Percentiles rank a stretch among this genome's conserved stretches.
These are phyloP conservation scores for Eustoma russellianum DNA, from an alignment of 257 asterid species.

Conservation along the genomic window DNA sequence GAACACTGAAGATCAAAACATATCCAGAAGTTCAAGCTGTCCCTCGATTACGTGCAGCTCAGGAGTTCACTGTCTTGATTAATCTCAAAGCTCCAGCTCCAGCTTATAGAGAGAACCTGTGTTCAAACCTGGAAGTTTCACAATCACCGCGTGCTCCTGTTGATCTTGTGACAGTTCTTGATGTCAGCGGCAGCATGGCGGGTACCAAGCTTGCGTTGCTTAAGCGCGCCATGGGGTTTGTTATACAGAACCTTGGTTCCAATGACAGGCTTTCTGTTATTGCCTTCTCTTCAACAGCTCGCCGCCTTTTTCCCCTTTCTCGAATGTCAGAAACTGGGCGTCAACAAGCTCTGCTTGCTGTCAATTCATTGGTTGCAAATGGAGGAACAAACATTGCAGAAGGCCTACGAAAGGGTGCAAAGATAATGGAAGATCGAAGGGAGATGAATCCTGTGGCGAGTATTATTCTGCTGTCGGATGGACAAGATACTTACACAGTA, in stretches of 20 bases:
- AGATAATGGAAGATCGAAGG: slow-evolving; percentile 77
- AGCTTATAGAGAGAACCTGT: slow-evolving; percentile 29
- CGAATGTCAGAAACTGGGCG: slow-evolving; percentile 85
- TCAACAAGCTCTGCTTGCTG: slow-evolving; percentile 85
- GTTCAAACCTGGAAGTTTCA: slow-evolving; percentile 24
- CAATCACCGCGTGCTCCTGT: slow-evolving; percentile 77
- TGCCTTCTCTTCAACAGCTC: slow-evolving; percentile 92
- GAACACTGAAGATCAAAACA: slow-evolving; percentile 46
- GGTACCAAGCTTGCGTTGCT: slow-evolving; percentile 92
- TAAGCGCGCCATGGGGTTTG: slow-evolving; percentile 97
- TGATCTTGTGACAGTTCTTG: slow-evolving; percentile 97
- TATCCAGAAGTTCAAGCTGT: slow-evolving; percentile 69
- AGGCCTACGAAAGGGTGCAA: slow-evolving; percentile 89
- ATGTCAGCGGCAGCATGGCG: slow-evolving; percentile 98
- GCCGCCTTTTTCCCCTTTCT: slow-evolving; percentile 83
- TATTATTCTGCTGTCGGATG: slow-evolving; percentile 82
- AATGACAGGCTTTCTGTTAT: slow-evolving; percentile 84
- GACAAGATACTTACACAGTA: slow-evolving; percentile 91
- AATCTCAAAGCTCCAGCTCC: slow-evolving; percentile 88
- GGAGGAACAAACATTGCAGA: slow-evolving; percentile 98
- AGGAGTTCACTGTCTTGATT: slow-evolving; percentile 54
- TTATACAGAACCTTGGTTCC: slow-evolving; percentile 92
- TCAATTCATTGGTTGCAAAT: slow-evolving; percentile 76
- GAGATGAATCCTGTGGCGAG: slow-evolving; percentile 81
- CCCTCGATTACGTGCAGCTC: slow-evolving; percentile 26